phyloP scores from a whole-genome alignment of 202 grass and related monocot genomes.

The Elaeis oleifera region DNA sequence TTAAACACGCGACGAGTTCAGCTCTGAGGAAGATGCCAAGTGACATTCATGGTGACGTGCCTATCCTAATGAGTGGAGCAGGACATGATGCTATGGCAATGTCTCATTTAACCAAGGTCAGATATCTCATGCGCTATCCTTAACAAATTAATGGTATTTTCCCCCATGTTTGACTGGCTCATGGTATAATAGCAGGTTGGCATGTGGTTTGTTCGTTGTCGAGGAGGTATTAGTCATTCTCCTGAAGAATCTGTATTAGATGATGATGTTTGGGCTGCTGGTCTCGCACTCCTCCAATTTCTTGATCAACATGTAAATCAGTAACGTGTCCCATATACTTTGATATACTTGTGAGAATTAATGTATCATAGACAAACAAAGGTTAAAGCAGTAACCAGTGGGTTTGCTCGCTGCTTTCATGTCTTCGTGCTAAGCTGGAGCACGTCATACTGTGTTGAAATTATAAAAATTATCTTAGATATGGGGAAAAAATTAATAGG shows the following conservation, averaged over 20 bases:
- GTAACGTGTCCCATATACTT: too few species aligned
- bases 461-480: too few species aligned
- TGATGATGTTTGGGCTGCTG: slow-evolving; percentile 85
- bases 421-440: too few species aligned
- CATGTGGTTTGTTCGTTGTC: slow-evolving; percentile 87
- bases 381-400: too few species aligned
- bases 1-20: slow-evolving; percentile 45
- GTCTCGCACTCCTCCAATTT: slow-evolving; percentile 63
- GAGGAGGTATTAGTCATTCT: slow-evolving; percentile 80
- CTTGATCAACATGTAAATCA: slow-evolving; percentile 35
- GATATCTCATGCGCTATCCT: too few species aligned
- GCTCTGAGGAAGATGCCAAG: slow-evolving; percentile 25
- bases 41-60: slow-evolving; percentile 22
- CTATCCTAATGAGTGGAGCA: slow-evolving; percentile 90
- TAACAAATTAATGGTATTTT: too few species aligned
- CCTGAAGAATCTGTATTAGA: slow-evolving; percentile 71
- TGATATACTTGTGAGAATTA: too few species aligned
- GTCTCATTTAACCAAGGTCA: slow-evolving; percentile 68
- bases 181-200: slow-evolving; percentile 33
- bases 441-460: too few species aligned
- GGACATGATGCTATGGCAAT: slow-evolving; percentile 97
- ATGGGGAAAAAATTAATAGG: too few species aligned
- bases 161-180: too few species aligned
- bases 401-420: too few species aligned
- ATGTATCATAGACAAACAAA: too few species aligned